Evolutionary conservation across 148 eudicot genomes (phyloP), one percentile per base, ranked within the genome.

Genomic region (Limonium bicolor): DNA sequence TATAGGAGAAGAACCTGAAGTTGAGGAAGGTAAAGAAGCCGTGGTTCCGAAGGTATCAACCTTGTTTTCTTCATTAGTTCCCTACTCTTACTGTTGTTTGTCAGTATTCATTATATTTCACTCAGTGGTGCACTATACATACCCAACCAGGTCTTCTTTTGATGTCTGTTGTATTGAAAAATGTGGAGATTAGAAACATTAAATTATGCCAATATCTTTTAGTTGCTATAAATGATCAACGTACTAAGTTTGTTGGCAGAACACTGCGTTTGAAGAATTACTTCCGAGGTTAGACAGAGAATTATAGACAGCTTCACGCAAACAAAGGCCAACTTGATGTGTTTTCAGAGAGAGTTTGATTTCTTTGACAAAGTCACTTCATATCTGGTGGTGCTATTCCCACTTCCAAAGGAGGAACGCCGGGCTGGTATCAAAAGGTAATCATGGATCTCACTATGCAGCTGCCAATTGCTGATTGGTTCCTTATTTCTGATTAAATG

Each of bases 311-410:
- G 84, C 36, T 90, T 90, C 72, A 72, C 58, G 36, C 64, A 75
- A 30, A n/a, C n/a, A n/a, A 78, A 73, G 61, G 99, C 99, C 29
- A n/a, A n/a, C n/a, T 76, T 55, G 19, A 85, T 67, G 20, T 10
- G 80, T 35, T 90, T 84, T 66, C 55, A 52, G 26, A 74, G 93
- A 66, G 99, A 90, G 63, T 90, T 90, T 73, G 82, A 73, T 71
- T 90, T 90, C 82, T 90, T 90, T 60, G 99, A 84, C 59, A 75
- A 90, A 71, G 95, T 90, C 62, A 90, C 99, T 25, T 77, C 87
- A 55, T 84, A 84, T 56, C 84, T 95, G 27, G 95, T 93, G 42
- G 75, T 72, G 43, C 88, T 90, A 39, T 84, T 59, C 68, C 80
- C 72, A 13, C 62, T 90, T 66, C 85, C 99, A 12, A 90, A 90